Base-by-base conservation (phyloP, 441 rosid genomes). In the Mallotus repandus region DNA sequence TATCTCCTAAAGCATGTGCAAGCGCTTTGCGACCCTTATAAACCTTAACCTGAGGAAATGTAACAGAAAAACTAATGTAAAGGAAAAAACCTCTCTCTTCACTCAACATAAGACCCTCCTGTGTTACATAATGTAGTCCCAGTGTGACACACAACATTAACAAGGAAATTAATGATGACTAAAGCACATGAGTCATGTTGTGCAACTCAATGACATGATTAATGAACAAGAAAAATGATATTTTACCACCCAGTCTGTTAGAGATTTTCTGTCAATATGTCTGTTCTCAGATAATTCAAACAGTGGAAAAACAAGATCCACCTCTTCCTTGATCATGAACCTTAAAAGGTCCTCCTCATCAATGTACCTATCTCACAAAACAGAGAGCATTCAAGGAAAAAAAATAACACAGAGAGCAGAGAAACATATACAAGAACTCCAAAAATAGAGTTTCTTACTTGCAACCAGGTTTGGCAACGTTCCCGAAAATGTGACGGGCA, bases 321-420 rank as follows among this genome's bases (percentile, higher is more conserved):
- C 97, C 80, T 92, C 98, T 75, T 92, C 97, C 77, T 85, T 88
- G 8, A 89, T 87, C 97, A 94, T 86, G 85, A 94, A 94, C 69
- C 94, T 83, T 70, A 68, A 11, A 1, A 94, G 82, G 73, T 92
- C 96, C 2, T 86, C 92, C 79, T 86, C 93, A 1, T 89, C 88
- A 5, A 94, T 85, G 84, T 79, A 89, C 78, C 97, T 94, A 79
- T 59, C 49, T 29, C 73, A 76, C 19, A 69, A 43, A 55, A 25
- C 9, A 74, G 46, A 55, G 9, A 7, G 46, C 32, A n/a, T 12
- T 22, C 14, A 58, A 19, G 19, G 11, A 66, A 35, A 55, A 29
- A 29, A 2, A 29, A 29, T 52, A 29, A 56, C 18, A 29, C 19
- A 48, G 38, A 49, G 21, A 14, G 4, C n/a, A 52, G 38, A 18